Evolutionary conservation across 345 rosid species (phyloP), one percentile per base, ranked within the genome.

Genomic region (Rhizophora apiculata): DNA sequence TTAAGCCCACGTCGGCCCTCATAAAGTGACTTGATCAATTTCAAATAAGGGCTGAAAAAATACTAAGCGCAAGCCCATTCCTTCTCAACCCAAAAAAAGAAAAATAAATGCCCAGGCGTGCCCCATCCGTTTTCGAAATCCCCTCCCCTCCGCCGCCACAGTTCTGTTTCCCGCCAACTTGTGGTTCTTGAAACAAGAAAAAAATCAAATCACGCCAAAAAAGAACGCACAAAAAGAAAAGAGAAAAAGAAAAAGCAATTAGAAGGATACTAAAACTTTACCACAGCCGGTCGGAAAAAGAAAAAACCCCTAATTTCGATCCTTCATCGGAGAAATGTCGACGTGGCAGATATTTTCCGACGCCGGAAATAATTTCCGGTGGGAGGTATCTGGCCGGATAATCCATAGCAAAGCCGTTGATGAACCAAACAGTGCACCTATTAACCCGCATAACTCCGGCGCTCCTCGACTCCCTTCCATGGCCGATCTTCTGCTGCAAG

Each of bases 401-500:
- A 20, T 74, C 37, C 75, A 22, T 6, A 39, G 74, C 26, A 65
- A 71, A 63, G 60, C 75, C 5, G 64, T 30, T 21, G 82, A 46
- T 22, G 53, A 52, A 52, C 60, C 59, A 6, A 69, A 65, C 22
- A 76, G 66, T 29, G 66, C 71, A 63, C 80, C 77, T 52, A 59
- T 62, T 55, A 56, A 72, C 27, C 43, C 56, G 11, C 72, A 31
- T 54, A 62, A 62, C 20, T 68, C 85, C 6, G 6, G 56, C 4
- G 49, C 49, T 65, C 46, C 73, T 30, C 81, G 69, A 71, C 81
- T 86, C 63, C 85, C 93, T 75, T 89, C 92, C 46, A 82, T 81
- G 93, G 62, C 86, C 53, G 96, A 89, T 80, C 85, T 89, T 60
- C 73, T 89, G 81, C 81, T 76, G 61, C 81, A 82, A 78, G 96